Conservation (phyloP, 2,329 filamentous ascomycete genomes). For the Hymenoscyphus infarciens region DNA sequence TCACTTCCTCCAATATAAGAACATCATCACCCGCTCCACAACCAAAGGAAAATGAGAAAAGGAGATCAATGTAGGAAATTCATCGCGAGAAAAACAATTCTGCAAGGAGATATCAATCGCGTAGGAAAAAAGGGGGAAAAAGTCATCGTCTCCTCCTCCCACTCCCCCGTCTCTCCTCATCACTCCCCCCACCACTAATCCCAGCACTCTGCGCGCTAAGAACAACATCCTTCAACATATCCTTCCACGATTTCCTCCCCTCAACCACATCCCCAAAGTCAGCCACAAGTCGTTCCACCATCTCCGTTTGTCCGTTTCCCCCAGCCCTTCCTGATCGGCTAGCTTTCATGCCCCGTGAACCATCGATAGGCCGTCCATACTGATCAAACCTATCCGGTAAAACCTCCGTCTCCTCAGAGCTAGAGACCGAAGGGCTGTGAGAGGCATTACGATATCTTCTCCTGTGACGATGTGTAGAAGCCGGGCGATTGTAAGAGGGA, state of each 20-base stretch:
- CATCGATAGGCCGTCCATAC: conserved; percentile 26
- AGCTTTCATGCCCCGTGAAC: no score
- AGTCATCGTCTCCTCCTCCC: conserved; percentile 9
- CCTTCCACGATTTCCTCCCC: conserved; percentile 31
- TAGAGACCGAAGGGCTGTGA: conserved; percentile 18
- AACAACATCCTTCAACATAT: conserved; percentile 29
- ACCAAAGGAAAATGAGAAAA: neutral
- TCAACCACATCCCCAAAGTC: conserved; percentile 32
- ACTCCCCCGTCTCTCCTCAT: neutral
- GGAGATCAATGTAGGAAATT: no score
- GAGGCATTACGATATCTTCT: conserved; percentile 17
- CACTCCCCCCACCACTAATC: conserved; percentile 8
- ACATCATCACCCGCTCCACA: no score
- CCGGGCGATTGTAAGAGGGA: conserved; percentile 30
- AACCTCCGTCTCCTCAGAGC: conserved; percentile 25
- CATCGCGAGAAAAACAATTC: neutral
- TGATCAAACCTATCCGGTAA: conserved; percentile 33
- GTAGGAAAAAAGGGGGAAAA: neutral
- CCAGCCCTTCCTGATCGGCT: neutral
- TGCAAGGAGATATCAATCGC: neutral
- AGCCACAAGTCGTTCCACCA: conserved; percentile 29
- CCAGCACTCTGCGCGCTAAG: conserved; percentile 9
- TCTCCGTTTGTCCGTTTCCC: conserved; percentile 22
- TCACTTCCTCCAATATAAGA: no score
- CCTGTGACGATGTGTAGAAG: conserved; percentile 22